These are phyloP conservation scores for Trifolium fragiferum DNA, from an alignment of 306 rosid species.

Conservation along the genomic window DNA sequence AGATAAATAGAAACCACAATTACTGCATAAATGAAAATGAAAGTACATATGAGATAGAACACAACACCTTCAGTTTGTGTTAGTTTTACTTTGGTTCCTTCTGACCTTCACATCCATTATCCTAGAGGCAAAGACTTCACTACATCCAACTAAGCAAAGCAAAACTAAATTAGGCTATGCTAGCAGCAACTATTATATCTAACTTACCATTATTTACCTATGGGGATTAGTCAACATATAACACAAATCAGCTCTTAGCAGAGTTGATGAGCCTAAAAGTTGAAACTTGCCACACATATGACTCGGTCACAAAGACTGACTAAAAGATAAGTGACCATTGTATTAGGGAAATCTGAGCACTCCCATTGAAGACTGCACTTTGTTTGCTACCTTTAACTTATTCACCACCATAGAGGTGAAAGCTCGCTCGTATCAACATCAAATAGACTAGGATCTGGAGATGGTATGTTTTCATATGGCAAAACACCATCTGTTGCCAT, in stretches of 20 bases:
- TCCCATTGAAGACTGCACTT: conserved; percentile 28
- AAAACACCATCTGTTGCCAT: conserved; percentile 45
- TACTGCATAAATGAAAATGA: neutral
- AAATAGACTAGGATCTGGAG: conserved; percentile 51
- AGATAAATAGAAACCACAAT: conserved; percentile 1
- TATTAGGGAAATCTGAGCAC: conserved; percentile 23
- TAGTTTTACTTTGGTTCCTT: neutral
- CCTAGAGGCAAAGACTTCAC: neutral
- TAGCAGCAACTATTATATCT: conserved; percentile 27
- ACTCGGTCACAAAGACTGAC: conserved; percentile 34
- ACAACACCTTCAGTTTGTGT: neutral
- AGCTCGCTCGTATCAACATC: conserved; percentile 50
- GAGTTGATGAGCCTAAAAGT: conserved; percentile 29
- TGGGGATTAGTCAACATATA: conserved; percentile 27
- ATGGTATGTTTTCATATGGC: conserved; percentile 46
- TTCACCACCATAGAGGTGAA: conserved; percentile 35
- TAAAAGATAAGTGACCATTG: conserved; percentile 35
- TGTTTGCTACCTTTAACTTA: conserved; percentile 28
- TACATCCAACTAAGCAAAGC: conserved; percentile 22
- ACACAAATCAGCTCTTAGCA: conserved; percentile 32
- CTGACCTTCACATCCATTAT: neutral
- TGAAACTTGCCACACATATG: conserved; percentile 21
- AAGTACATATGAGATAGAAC: conserved; percentile 13
- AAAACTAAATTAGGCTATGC: conserved; percentile 34
- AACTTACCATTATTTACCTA: conserved; percentile 28